Evolutionary conservation across 768 basidiomycete genomes (phyloP), one percentile per base, ranked within the genome.

Genomic region (Tricholoma saponaceum): DNA sequence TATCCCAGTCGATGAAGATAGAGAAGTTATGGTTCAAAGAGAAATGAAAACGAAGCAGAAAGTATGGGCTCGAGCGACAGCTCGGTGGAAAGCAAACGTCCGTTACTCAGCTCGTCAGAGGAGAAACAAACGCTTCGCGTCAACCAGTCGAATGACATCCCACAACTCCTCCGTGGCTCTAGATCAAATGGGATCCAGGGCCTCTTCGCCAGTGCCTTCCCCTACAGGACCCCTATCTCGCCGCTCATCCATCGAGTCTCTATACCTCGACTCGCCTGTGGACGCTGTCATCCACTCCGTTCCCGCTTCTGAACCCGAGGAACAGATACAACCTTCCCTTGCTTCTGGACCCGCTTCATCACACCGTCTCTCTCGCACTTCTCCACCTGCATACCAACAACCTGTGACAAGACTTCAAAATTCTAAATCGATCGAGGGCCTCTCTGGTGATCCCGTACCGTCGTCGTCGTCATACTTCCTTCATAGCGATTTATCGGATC

Each of bases 51-150:
- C 67, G 4, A 82, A 81, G 59, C 80, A 85, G 67, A 83, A 81
- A 62, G 63, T 85, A 50, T 89, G 87, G 87, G 77, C 79, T 0
- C 78, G 72, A 58, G 87, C 88, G 2, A 83, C 81, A 1, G 83
- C 83, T 7, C 79, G 86, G 44, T 92, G 89, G 89, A 83, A 77
- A 60, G 82, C 80, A 2, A 84, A 85, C 53, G 78, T 82, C 9
- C 82, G 83, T 25, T 76, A 81, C 56, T 73, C 81, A n/a, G 82
- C 83, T 7, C 81, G 87, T 35, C 82, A 83, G 51, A 77, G 89
- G 56, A 72, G 80, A 58, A 77, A 79, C 32, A 77, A 73, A 58
- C 76, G 78, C 13, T 57, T 61, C n/a, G 64, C 55, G 39, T 58
- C 64, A 53, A 44, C 58, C 23, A 63, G 63, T 32, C 57, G 68